Conservation (phyloP, 2,329 filamentous ascomycete genomes). For the Aspergillus neotritici region DNA sequence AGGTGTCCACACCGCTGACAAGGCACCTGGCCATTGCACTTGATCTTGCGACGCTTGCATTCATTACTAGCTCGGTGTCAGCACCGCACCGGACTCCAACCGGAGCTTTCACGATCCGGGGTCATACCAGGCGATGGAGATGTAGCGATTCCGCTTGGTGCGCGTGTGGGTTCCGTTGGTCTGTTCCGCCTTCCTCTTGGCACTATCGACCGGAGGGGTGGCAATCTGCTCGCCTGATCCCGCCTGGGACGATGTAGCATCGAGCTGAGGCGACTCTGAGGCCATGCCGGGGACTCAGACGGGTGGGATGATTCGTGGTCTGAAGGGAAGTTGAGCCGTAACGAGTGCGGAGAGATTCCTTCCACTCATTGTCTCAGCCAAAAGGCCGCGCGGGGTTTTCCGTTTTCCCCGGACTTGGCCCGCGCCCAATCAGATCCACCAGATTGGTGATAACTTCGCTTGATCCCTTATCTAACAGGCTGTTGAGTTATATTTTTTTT, state of each 20-base stretch:
- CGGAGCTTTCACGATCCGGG: slow-evolving; percentile 5
- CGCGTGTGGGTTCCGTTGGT: slow-evolving; percentile 46
- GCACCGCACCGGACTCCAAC: not conserved
- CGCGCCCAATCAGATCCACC: slow-evolving; percentile 19
- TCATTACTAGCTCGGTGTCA: slow-evolving; percentile 48
- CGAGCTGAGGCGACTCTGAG: slow-evolving; percentile 31
- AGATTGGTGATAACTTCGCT: too few species aligned
- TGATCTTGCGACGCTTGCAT: slow-evolving; percentile 62
- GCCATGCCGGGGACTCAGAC: slow-evolving; percentile 20
- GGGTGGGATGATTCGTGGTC: slow-evolving; percentile 4
- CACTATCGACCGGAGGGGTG: slow-evolving; percentile 21
- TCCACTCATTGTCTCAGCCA: slow-evolving; percentile 3
- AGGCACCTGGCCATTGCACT: slow-evolving; percentile 61
- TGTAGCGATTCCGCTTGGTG: slow-evolving; percentile 62
- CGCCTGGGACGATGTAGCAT: slow-evolving; percentile 20
- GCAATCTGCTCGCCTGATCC: slow-evolving; percentile 20
- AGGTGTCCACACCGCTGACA: slow-evolving; percentile 62
- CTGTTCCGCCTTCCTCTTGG: slow-evolving; percentile 41
- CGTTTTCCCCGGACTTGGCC: slow-evolving; percentile 28
- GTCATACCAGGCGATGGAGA: slow-evolving; percentile 60
- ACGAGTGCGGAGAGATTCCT: slow-evolving; percentile 35
- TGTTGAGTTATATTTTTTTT: too few species aligned
- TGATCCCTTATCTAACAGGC: too few species aligned
- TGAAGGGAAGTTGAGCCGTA: slow-evolving; percentile 11
- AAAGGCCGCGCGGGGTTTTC: slow-evolving; percentile 23